A percentile compares a stretch with the other conserved stretches of the same genome.
These are phyloP conservation scores for Podila verticillata DNA, from an alignment of 192 early-diverging fungal genomes.

Conservation along the genomic window DNA sequence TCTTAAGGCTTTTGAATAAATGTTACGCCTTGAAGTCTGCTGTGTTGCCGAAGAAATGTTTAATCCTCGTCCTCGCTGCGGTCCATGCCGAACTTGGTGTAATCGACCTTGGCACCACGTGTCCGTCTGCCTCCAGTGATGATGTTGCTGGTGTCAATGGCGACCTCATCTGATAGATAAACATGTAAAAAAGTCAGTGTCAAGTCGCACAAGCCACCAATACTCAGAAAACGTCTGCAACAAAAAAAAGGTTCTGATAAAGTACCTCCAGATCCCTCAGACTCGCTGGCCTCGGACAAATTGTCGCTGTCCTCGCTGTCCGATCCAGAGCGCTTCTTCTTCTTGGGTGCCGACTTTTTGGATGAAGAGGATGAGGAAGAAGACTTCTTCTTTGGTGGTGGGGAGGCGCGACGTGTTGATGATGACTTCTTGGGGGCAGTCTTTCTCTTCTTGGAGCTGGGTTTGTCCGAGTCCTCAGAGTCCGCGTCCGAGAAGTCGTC, in stretches of 20 bases:
- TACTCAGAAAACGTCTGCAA: not conserved
- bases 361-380: conserved; percentile 26
- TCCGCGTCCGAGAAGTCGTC: conserved; percentile 48
- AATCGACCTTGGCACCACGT: conserved; percentile 76
- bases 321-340: conserved; percentile 32
- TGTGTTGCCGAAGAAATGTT: not conserved
- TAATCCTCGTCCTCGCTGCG: conserved; percentile 55
- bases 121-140: conserved; percentile 71
- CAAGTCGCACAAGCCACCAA: not conserved
- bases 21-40: too few species aligned
- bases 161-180: conserved; percentile 27
- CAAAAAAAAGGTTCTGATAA: not conserved
- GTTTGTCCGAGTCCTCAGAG: conserved; percentile 40
- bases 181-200: conserved; percentile 1
- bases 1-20: too few species aligned
- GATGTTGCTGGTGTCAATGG: conserved; percentile 69
- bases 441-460: conserved; percentile 27
- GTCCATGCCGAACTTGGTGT: conserved; percentile 76
- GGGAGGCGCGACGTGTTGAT: conserved; percentile 29
- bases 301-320: conserved; percentile 28
- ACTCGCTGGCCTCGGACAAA: conserved; percentile 39
- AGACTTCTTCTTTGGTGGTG: conserved; percentile 48
- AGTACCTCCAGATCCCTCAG: conserved; percentile 46
- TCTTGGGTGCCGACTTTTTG: conserved; percentile 19
- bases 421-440: conserved; percentile 15